These are phyloP conservation scores for Scedosporium apiospermum DNA, from an alignment of 2,329 filamentous ascomycete genomes.

Conservation along the genomic window DNA sequence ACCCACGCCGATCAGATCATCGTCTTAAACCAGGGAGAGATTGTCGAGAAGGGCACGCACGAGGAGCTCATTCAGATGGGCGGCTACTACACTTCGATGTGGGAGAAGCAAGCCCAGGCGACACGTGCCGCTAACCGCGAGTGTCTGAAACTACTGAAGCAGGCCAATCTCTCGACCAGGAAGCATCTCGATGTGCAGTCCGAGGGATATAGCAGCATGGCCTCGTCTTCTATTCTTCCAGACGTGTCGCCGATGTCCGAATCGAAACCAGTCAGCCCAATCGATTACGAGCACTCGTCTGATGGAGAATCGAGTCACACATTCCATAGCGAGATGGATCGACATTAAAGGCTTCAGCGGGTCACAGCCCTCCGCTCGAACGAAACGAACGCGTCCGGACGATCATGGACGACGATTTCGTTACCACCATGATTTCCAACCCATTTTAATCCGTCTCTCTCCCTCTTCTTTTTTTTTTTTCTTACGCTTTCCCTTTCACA, in stretches of 20 bases:
- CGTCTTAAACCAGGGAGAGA: slow-evolving; percentile 66
- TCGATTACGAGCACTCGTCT: slow-evolving; percentile 1
- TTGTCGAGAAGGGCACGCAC: slow-evolving; percentile 72
- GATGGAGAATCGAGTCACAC: slow-evolving; percentile 6
- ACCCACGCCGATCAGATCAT: slow-evolving; percentile 79
- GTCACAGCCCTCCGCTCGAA: background rate
- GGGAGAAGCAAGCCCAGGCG: slow-evolving; percentile 78
- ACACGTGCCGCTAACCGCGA: slow-evolving; percentile 50
- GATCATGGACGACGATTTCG: background rate
- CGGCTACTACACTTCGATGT: slow-evolving; percentile 75
- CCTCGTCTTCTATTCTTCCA: slow-evolving; percentile 19
- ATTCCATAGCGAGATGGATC: slow-evolving; percentile 1
- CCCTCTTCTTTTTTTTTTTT: background rate
- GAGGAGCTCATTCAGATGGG: slow-evolving; percentile 60
- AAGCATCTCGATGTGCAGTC: slow-evolving; percentile 29
- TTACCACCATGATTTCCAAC: background rate
- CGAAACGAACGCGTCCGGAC: too few relatives aligned
- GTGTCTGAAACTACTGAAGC: slow-evolving; percentile 26
- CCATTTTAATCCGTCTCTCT: background rate
- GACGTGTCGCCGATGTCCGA: background rate
- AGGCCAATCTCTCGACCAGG: slow-evolving; percentile 8
- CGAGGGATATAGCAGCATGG: slow-evolving; percentile 35
- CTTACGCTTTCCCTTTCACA: background rate
- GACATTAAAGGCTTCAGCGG: background rate
- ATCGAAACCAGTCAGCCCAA: background rate